Evolutionary conservation across 2,329 filamentous ascomycete genomes (phyloP).

Genomic region (Colletotrichum lini): DNA sequence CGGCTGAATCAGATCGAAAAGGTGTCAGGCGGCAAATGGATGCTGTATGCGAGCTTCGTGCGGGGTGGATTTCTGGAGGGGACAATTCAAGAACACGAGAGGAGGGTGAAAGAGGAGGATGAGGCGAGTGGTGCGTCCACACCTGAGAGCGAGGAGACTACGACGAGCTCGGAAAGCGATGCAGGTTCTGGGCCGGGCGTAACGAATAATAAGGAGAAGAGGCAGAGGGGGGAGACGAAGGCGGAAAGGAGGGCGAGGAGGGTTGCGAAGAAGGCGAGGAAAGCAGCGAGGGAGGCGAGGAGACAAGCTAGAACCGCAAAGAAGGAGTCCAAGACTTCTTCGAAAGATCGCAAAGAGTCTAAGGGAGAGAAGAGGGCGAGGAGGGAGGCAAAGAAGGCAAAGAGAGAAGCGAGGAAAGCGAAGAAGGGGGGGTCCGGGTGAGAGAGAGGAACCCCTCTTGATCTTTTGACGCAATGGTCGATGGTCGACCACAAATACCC

Average conservation of each 20-base stretch:
- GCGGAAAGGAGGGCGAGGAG: conserved; percentile 49
- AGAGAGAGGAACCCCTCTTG: neutral
- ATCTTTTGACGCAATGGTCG: neutral
- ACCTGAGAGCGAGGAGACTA: conserved; percentile 45
- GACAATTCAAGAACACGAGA: conserved; percentile 65
- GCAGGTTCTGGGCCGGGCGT: conserved; percentile 49
- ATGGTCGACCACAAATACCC: neutral
- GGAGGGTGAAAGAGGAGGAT: conserved; percentile 5
- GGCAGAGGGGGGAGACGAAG: conserved; percentile 46
- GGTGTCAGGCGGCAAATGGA: conserved; percentile 69
- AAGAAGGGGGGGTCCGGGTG: conserved; percentile 29
- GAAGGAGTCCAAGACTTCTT: conserved; percentile 49
- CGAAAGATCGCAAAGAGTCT: conserved; percentile 53
- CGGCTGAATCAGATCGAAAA: conserved; percentile 70
- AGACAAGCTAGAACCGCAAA: conserved; percentile 30
- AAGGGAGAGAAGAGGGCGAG: conserved; percentile 60
- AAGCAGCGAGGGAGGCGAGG: conserved; percentile 45
- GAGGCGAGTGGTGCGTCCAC: conserved; percentile 43
- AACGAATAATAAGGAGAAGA: conserved; percentile 71
- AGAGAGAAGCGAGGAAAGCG: conserved; percentile 43
- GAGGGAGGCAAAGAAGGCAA: conserved; percentile 51
- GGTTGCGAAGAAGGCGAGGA: conserved; percentile 53
- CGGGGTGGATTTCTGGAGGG: conserved; percentile 83
- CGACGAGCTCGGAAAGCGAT: conserved; percentile 16
- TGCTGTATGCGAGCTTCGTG: conserved; percentile 88